Conservation (phyloP, 768 basidiomycete species). For the Agaricus bisporus region DNA sequence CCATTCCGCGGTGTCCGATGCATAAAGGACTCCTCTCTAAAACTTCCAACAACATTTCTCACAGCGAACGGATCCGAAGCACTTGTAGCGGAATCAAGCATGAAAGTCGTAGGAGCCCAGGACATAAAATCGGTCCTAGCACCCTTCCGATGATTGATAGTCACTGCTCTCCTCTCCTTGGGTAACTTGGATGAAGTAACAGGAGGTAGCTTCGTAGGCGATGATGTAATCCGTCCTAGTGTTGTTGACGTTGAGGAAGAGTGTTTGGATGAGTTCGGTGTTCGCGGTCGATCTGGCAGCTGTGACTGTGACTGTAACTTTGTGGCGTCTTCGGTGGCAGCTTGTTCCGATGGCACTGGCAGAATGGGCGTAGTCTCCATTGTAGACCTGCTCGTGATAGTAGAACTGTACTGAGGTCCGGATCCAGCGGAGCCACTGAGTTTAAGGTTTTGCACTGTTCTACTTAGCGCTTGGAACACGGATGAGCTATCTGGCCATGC, state of each 20-base stretch:
- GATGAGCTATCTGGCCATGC: slow-evolving; percentile 37
- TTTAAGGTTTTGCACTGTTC: slow-evolving; percentile 46
- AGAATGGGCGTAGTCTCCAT: neutral
- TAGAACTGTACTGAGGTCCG: slow-evolving; percentile 10
- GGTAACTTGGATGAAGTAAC: slow-evolving; percentile 12
- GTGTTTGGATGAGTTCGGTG: neutral
- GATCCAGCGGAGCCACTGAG: slow-evolving; percentile 14
- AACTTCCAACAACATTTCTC: slow-evolving; percentile 19
- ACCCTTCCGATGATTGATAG: neutral
- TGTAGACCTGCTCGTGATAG: slow-evolving; percentile 1
- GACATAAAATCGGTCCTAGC: neutral
- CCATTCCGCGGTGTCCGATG: slow-evolving; percentile 15
- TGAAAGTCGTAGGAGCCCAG: slow-evolving; percentile 24
- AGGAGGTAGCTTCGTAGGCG: slow-evolving; percentile 11
- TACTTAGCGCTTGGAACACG: slow-evolving; percentile 48
- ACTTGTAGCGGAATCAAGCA: slow-evolving; percentile 17
- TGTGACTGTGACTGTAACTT: neutral
- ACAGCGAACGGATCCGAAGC: slow-evolving; percentile 24
- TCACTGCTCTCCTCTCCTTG: slow-evolving; percentile 4
- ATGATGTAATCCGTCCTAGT: neutral
- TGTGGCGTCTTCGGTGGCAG: neutral
- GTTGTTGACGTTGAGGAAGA: neutral
- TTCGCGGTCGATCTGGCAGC: neutral
- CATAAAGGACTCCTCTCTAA: slow-evolving; percentile 29
- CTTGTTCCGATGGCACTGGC: neutral